Evolutionary conservation across 306 rosid species (phyloP).

Genomic region (Vigna mungo): DNA sequence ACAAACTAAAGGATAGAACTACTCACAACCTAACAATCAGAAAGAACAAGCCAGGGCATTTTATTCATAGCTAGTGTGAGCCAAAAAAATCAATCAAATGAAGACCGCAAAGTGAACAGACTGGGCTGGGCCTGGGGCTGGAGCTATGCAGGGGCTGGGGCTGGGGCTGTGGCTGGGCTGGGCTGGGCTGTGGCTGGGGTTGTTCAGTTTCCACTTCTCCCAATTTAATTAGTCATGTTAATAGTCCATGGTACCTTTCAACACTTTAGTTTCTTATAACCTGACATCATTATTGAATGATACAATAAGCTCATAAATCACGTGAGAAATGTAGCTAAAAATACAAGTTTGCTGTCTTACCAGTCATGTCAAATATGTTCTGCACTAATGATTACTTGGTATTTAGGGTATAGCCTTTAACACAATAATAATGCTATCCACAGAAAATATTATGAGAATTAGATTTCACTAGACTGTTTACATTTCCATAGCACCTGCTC

Average conservation of each 20-base stretch:
- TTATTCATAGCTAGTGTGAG: background rate
- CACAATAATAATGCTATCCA: background rate
- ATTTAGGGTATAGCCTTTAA: background rate
- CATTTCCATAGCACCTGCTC: background rate
- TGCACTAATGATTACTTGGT: background rate
- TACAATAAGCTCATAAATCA: conserved; percentile 9
- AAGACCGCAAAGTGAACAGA: background rate
- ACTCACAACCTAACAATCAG: background rate
- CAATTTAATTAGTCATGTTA: no score
- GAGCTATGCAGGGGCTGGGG: no score
- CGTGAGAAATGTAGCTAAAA: background rate
- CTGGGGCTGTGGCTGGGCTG: no score
- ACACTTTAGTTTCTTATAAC: no score
- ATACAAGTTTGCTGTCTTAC: background rate
- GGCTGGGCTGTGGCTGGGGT: no score
- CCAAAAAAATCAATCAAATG: conserved; percentile 8
- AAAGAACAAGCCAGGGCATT: conserved; percentile 1
- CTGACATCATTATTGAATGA: background rate
- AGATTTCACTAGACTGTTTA: background rate
- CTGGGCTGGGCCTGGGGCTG: no score
- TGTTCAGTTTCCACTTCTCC: no score
- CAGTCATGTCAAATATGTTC: background rate
- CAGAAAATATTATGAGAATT: background rate
- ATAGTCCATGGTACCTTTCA: no score
- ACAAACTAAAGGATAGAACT: background rate